Evolutionary conservation across 768 basidiomycete genomes (phyloP).

Genomic region (Lentinus brumalis): DNA sequence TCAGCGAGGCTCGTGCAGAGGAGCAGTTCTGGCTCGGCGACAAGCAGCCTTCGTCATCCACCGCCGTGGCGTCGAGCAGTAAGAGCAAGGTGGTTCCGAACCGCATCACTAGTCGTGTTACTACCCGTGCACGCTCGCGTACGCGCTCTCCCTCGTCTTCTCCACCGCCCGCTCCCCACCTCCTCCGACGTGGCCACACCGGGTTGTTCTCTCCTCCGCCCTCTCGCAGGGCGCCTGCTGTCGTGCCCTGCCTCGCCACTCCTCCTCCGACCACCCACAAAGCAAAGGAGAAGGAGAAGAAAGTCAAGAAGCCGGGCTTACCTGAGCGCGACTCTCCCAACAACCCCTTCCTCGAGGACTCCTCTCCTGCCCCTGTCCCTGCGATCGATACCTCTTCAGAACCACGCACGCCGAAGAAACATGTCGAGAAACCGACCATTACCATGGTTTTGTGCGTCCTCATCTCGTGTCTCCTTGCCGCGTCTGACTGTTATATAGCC

Average conservation of each 20-base stretch:
- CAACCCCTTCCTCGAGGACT: slow-evolving; percentile 64
- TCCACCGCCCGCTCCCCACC: slow-evolving; percentile 26
- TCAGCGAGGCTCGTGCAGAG: slow-evolving; percentile 27
- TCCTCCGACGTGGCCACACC: slow-evolving; percentile 24
- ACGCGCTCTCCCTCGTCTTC: slow-evolving; percentile 34
- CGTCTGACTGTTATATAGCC: slow-evolving; percentile 42
- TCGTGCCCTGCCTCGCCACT: slow-evolving; percentile 24
- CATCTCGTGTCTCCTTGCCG: background rate
- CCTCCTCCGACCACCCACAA: slow-evolving; percentile 35
- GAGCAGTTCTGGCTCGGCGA: slow-evolving; percentile 32
- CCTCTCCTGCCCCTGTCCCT: slow-evolving; percentile 33
- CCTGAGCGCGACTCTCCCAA: slow-evolving; percentile 64
- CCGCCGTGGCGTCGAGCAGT: background rate
- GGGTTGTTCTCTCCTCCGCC: slow-evolving; percentile 67
- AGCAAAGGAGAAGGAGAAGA: slow-evolving; percentile 29
- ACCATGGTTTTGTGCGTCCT: slow-evolving; percentile 73
- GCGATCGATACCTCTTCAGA: slow-evolving; percentile 27
- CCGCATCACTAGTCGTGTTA: slow-evolving; percentile 13
- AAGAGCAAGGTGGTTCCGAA: slow-evolving; percentile 14
- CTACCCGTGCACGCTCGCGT: slow-evolving; percentile 7
- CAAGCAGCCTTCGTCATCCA: background rate
- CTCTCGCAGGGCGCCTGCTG: slow-evolving; percentile 48
- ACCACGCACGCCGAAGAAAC: slow-evolving; percentile 41
- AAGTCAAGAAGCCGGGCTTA: slow-evolving; percentile 10
- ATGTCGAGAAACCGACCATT: slow-evolving; percentile 61